These are phyloP conservation scores for Cucumis cinereus DNA, from an alignment of 306 rosid genomes.

Conservation along the genomic window DNA sequence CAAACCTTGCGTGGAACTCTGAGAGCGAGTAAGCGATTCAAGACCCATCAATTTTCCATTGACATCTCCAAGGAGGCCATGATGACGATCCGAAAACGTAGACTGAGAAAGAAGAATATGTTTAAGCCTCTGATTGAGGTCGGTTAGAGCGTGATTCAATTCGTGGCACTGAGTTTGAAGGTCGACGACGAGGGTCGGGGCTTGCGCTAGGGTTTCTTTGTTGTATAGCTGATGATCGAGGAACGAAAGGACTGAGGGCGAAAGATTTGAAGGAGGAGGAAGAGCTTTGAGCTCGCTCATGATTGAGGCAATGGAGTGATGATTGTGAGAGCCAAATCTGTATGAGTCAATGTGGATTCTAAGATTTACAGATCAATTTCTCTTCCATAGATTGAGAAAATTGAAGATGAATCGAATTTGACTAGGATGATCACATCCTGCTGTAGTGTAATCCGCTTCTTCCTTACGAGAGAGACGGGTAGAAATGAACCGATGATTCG, in stretches of 20 bases:
- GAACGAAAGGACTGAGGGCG: slow-evolving; percentile 41
- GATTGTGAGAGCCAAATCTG: neutral
- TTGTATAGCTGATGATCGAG: slow-evolving; percentile 37
- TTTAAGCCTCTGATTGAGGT: slow-evolving; percentile 49
- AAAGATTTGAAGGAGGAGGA: slow-evolving; percentile 40
- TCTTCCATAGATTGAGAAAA: neutral
- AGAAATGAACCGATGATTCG: too few species aligned
- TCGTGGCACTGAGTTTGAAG: slow-evolving; percentile 47
- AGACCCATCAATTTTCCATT: slow-evolving; percentile 29
- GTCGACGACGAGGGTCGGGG: slow-evolving; percentile 39
- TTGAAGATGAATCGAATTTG: neutral
- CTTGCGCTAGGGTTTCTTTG: slow-evolving; percentile 19
- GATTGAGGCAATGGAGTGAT: neutral
- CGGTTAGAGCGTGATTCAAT: slow-evolving; percentile 43
- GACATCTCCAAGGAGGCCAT: slow-evolving; percentile 25
- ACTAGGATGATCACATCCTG: neutral
- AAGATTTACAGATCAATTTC: neutral
- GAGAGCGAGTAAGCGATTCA: slow-evolving; percentile 33
- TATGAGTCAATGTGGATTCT: neutral
- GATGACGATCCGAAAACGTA: slow-evolving; percentile 47
- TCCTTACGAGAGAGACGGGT: neutral
- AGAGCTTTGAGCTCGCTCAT: slow-evolving; percentile 20
- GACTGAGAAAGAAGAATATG: slow-evolving; percentile 40
- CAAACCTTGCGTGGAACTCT: slow-evolving; percentile 24
- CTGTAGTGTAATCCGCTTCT: neutral